Conservation (phyloP, 2,329 filamentous ascomycete species). For the Diaporthe australafricana region DNA sequence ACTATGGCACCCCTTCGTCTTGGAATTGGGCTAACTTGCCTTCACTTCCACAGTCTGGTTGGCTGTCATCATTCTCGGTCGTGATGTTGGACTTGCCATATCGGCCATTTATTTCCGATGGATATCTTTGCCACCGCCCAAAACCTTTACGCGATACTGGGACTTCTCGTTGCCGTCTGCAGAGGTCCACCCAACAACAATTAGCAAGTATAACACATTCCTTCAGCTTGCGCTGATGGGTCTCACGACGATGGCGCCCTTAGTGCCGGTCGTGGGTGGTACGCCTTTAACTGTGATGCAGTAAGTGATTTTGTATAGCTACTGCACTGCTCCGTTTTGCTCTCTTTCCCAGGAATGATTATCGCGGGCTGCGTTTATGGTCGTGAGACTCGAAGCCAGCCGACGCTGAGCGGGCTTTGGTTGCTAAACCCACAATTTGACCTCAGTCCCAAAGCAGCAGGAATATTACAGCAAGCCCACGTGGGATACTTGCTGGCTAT, state of each 20-base stretch:
- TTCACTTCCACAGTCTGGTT: constrained; percentile 74
- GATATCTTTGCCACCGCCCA: constrained; percentile 92
- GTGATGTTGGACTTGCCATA: constrained; percentile 85
- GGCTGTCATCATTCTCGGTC: constrained; percentile 88
- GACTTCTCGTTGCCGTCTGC: constrained; percentile 93
- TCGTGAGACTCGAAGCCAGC: background rate
- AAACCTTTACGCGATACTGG: constrained; percentile 94
- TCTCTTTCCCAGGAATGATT: background rate
- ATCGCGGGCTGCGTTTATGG: background rate
- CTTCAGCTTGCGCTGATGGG: constrained; percentile 90
- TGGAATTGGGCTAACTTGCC: constrained; percentile 19
- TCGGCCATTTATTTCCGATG: constrained; percentile 95
- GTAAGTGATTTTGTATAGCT: constrained; percentile 58
- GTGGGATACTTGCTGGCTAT: background rate
- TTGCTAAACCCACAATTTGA: background rate
- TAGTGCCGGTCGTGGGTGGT: constrained; percentile 71
- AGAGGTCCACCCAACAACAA: constrained; percentile 84
- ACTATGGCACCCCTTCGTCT: background rate
- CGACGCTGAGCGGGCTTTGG: too few species aligned
- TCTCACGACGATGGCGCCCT: constrained; percentile 82
- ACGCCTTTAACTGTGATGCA: constrained; percentile 70
- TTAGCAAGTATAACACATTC: constrained; percentile 94
- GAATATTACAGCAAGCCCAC: background rate
- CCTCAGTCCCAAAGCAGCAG: background rate
- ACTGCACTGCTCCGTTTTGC: background rate